Evolutionary conservation across 164 flowering plant genomes (phyloP).

Genomic region (Warburgia ugandensis): DNA sequence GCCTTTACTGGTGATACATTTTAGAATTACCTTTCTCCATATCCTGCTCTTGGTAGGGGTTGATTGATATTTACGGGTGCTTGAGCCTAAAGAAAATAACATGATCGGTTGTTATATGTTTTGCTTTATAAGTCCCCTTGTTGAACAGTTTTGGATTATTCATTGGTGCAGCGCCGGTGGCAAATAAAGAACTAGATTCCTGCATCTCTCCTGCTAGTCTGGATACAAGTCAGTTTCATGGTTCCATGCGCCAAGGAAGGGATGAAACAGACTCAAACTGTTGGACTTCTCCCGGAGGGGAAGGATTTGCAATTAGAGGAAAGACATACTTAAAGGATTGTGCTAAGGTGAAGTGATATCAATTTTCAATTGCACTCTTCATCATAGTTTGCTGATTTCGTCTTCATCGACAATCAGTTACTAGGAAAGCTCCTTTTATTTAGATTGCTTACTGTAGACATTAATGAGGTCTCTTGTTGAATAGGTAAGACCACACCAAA

Average conservation of each 20-base stretch:
- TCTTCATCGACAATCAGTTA: no score
- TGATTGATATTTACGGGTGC: no score
- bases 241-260: constrained; percentile 57
- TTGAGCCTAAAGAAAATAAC: no score
- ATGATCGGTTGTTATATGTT: background rate
- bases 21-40: no score
- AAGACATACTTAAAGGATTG: constrained; percentile 76
- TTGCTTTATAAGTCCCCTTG: background rate
- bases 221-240: constrained; percentile 45
- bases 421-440: no score
- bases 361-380: no score
- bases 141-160: constrained; percentile 1
- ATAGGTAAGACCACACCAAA: background rate
- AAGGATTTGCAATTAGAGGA: constrained; percentile 83
- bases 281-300: constrained; percentile 78
- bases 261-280: constrained; percentile 61
- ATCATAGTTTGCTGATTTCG: no score
- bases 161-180: constrained; percentile 34
- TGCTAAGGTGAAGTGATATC: constrained; percentile 48
- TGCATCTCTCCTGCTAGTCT: constrained; percentile 32
- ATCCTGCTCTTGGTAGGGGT: no score
- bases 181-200: constrained; percentile 44
- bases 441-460: no score
- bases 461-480: no score
- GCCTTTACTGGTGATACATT: no score